phyloP scores from a whole-genome alignment of 148 eudicot genomes.

The Camellia japonica region DNA sequence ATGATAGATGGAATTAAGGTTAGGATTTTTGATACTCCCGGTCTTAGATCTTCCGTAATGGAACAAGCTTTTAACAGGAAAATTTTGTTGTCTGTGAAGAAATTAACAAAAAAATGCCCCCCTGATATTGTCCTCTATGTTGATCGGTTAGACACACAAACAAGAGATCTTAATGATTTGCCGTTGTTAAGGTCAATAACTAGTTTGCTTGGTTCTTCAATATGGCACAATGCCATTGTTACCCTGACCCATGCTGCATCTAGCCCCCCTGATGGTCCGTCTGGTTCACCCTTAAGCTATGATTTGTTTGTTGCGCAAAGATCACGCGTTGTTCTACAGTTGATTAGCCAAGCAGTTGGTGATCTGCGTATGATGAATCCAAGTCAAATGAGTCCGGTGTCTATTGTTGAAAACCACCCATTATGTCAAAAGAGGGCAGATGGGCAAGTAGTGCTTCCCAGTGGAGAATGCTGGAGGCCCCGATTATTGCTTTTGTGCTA shows the following conservation, averaged over 20 bases:
- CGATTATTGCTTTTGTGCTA: slow-evolving; percentile 38
- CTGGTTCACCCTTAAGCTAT: slow-evolving; percentile 36
- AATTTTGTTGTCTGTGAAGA: slow-evolving; percentile 34
- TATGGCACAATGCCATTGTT: slow-evolving; percentile 38
- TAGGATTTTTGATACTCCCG: slow-evolving; percentile 51
- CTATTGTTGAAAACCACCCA: slow-evolving; percentile 43
- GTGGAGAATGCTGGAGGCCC: slow-evolving; percentile 40
- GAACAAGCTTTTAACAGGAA: slow-evolving; percentile 37
- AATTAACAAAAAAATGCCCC: slow-evolving; percentile 25
- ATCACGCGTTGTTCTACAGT: slow-evolving; percentile 30
- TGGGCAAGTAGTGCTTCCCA: slow-evolving; percentile 22
- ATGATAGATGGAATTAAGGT: slow-evolving; percentile 35
- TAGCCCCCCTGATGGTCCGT: slow-evolving; percentile 41
- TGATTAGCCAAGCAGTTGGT: slow-evolving; percentile 30
- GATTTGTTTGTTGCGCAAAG: slow-evolving; percentile 33
- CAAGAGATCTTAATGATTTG: slow-evolving; percentile 28
- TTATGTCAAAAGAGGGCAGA: slow-evolving; percentile 1
- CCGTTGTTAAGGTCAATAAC: slow-evolving; percentile 36
- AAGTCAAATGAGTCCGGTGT: slow-evolving; percentile 24
- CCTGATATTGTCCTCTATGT: slow-evolving; percentile 49
- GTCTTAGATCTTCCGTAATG: slow-evolving; percentile 32
- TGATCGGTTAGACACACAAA: slow-evolving; percentile 39
- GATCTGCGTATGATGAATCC: slow-evolving; percentile 18
- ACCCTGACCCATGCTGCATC: slow-evolving; percentile 48
- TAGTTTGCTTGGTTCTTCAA: slow-evolving; percentile 36